Base-by-base conservation (phyloP, 768 basidiomycete species). In the Amanita brunnescens region DNA sequence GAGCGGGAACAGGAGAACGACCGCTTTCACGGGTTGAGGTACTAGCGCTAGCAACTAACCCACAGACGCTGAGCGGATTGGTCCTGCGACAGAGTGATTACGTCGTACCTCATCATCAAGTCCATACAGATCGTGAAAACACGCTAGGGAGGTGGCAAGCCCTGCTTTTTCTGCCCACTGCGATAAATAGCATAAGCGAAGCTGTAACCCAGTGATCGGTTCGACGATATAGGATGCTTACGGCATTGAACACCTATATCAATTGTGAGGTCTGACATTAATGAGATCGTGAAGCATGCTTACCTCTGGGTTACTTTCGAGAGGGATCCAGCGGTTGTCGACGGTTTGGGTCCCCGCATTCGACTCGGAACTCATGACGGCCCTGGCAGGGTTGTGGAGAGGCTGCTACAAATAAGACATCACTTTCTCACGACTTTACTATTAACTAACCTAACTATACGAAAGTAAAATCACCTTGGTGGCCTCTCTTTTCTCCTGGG, bases 1-100 rank as follows among this genome's bases (percentile, higher is more conserved):
- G 1, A 78, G 76, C 0, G 94, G 94, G 67, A 95, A 98, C 20
- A 96, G 75, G 5, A 98, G 70, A 6, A 95, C 69, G 7, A 96
- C 78, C 0, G 94, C 94, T 61, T 86, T 85, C 29, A 86, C 86
- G 0, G 87, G 91, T 55, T 74, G 63, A 0, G 85, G 73, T 0
- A 94, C 83, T 61, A 89, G 73, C 0, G 52, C 67, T 2, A 95
- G 78, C 30, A 93, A 75, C 79, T 96, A 47, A n/a, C n/a, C n/a
- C 35, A 6, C 18, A 29, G 38, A 12, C 26, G 21, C 9, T 52
- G 9, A 21, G 4, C 16, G 14, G 14, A 16, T 26, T 18, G 21
- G 29, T 10, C 20, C n/a, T n/a, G 4, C n/a, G 21, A 30, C n/a
- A n/a, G n/a, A n/a, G 21, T 12, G 16, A 18, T 45, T 29, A 12